phyloP scores from a whole-genome alignment of 352 stramenopile genomes.

The Phytophthora chlamydospora region DNA sequence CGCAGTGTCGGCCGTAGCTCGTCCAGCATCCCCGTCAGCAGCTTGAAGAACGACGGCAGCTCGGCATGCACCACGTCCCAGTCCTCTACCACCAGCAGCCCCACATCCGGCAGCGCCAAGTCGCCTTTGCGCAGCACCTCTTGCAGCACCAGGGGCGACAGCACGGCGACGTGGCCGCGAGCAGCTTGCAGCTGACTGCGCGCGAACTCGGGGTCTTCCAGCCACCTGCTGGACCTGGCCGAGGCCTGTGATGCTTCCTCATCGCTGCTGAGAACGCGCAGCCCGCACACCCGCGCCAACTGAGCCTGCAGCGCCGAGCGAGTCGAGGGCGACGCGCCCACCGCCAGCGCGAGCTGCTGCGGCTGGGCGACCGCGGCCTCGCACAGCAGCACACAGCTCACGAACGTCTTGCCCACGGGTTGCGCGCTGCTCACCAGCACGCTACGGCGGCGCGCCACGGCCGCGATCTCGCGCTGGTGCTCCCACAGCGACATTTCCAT shows the following conservation, averaged over 20 bases:
- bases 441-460: slow-evolving; percentile 64
- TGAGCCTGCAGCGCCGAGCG: slow-evolving; percentile 43
- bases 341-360: slow-evolving; percentile 38
- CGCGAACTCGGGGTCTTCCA: slow-evolving; percentile 27
- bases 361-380: slow-evolving; percentile 33
- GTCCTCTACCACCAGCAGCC: slow-evolving; percentile 64
- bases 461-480: slow-evolving; percentile 77
- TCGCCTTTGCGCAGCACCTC: slow-evolving; percentile 38
- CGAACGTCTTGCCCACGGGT: slow-evolving; percentile 75
- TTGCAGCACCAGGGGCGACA: slow-evolving; percentile 58
- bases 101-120: slow-evolving; percentile 39
- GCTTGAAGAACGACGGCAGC: slow-evolving; percentile 67
- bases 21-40: slow-evolving; percentile 25
- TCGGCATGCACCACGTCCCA: slow-evolving; percentile 70
- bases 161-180: slow-evolving; percentile 40
- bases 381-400: slow-evolving; percentile 57
- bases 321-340: slow-evolving; percentile 42
- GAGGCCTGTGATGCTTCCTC: background rate
- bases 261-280: slow-evolving; percentile 46
- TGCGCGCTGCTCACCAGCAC: slow-evolving; percentile 64
- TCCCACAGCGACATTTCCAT: slow-evolving; percentile 51
- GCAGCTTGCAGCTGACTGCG: slow-evolving; percentile 25
- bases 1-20: slow-evolving; percentile 24
- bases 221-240: slow-evolving; percentile 22
- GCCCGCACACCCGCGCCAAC: slow-evolving; percentile 50